Conservation (phyloP, 2,329 filamentous ascomycete genomes). For the Colletotrichum orbiculare region DNA sequence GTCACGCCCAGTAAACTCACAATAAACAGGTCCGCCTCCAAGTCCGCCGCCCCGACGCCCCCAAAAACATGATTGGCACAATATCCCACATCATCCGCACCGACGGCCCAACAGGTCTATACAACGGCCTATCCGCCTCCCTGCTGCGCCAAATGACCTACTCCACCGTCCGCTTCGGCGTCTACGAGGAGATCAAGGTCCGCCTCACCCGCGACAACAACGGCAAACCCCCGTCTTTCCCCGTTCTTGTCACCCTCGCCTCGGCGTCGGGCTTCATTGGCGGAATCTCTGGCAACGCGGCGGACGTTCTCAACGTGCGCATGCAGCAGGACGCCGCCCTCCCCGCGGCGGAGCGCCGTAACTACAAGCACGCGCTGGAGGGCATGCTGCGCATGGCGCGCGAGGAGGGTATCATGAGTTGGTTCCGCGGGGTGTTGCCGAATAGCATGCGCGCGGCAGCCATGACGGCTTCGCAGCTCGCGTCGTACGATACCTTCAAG, state of each 20-base stretch:
- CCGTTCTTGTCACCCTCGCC: slow-evolving; percentile 84
- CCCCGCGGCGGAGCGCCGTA: slow-evolving; percentile 77
- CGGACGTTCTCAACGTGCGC: slow-evolving; percentile 95
- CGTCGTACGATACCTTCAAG: slow-evolving; percentile 88
- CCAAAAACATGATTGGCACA: slow-evolving; percentile 86
- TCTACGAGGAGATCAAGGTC: slow-evolving; percentile 93
- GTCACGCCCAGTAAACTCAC: slow-evolving; percentile 12
- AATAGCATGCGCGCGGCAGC: slow-evolving; percentile 85
- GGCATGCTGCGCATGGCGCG: slow-evolving; percentile 88
- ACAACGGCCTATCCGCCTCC: slow-evolving; percentile 91
- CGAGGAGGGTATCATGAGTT: slow-evolving; percentile 79
- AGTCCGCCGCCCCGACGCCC: slow-evolving; percentile 80
- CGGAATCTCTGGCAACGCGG: slow-evolving; percentile 91
- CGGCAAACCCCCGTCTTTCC: slow-evolving; percentile 69
- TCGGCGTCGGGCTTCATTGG: slow-evolving; percentile 87
- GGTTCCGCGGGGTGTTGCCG: slow-evolving; percentile 88
- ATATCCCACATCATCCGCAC: slow-evolving; percentile 82
- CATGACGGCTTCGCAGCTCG: slow-evolving; percentile 88
- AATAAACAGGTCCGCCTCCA: slow-evolving; percentile 80
- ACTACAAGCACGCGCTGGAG: slow-evolving; percentile 90
- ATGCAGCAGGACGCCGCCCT: slow-evolving; percentile 95
- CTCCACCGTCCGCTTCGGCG: slow-evolving; percentile 93
- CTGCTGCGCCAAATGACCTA: slow-evolving; percentile 95
- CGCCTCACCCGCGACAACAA: slow-evolving; percentile 61
- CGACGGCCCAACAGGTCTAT: slow-evolving; percentile 84